Base-by-base conservation (phyloP, 192 early-diverging fungal species). In the Lobosporangium transversale region DNA sequence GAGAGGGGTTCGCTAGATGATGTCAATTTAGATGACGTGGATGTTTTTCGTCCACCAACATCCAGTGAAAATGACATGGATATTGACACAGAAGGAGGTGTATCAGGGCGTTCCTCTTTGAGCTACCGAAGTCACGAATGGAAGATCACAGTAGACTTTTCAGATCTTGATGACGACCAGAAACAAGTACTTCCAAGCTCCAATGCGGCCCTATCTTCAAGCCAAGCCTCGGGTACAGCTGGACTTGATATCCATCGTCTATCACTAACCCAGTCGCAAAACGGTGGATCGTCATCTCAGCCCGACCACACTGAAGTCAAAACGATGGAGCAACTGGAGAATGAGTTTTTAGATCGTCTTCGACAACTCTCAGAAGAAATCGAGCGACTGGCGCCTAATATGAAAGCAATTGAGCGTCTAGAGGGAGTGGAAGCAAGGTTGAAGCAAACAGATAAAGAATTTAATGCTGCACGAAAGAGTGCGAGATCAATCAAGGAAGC, bases 311-410 rank as follows among this genome's bases (percentile, higher is more conserved):
- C 75, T 12, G 79, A 82, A 9, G 75, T 70, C 10, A 85, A 44
- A 12, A 76, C 73, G 24, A 76, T 76, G 73, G 73, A 76, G 31
- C 58, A 88, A 20, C 70, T 88, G 55, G 91, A 92, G 54, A 71
- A 86, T 21, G 85, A 92, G 21, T 92, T 94, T 65, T 78, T 86
- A 58, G 85, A 93, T 35, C 61, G 80, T 8, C 69, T 95, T 20
- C 83, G 85, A 54, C 69, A 66, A 14, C 69, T 93, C 9, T 58
- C 83, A 1, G 70, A 63, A 15, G 89, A 95, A 27, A 90, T 98
- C 58, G 96, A 97, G 33, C 85, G 87, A 49, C 74, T 98, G 62
- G 93, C 94, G 18, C 98, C 98, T 11, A 98, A 97, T 67, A 88
- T 97, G 68, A 89, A 95, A 36, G 94, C 95, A 0, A 87, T 92